Evolutionary conservation across 345 rosid genomes (phyloP).

Genomic region (Populus euphratica): DNA sequence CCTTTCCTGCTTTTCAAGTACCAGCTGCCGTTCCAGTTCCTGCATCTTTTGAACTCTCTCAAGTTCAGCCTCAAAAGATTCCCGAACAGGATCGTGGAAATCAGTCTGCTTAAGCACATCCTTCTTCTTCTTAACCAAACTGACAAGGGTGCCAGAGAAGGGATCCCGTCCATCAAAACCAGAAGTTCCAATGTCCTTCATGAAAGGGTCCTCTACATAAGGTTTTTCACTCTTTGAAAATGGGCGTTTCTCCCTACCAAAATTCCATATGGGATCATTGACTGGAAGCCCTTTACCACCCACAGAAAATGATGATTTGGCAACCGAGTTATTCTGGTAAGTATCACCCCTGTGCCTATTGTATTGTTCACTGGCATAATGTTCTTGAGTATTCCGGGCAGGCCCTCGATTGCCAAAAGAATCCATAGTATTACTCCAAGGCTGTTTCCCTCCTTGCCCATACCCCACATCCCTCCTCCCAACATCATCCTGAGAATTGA

Average conservation of each 20-base stretch:
- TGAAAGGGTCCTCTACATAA: conserved; percentile 60
- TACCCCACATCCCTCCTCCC: conserved; percentile 55
- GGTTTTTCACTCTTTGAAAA: conserved; percentile 64
- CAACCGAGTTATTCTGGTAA: conserved; percentile 32
- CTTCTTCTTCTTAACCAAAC: conserved; percentile 79
- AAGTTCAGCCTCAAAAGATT: conserved; percentile 98
- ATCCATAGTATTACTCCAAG: conserved; percentile 48
- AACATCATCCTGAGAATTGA: conserved; percentile 42
- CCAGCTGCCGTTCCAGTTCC: conserved; percentile 75
- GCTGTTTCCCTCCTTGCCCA: conserved; percentile 60
- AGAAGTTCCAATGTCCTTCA: conserved; percentile 51
- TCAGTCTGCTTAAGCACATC: conserved; percentile 63
- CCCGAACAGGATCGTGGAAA: conserved; percentile 91
- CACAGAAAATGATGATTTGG: conserved; percentile 44
- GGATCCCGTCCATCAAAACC: conserved; percentile 74
- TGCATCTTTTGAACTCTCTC: conserved; percentile 96
- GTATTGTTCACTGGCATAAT: conserved; percentile 48
- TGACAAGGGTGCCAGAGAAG: conserved; percentile 56
- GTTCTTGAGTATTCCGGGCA: conserved; percentile 42
- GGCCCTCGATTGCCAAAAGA: conserved; percentile 45
- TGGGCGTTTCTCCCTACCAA: conserved; percentile 59
- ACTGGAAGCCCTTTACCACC: conserved; percentile 41
- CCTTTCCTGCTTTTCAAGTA: conserved; percentile 81
- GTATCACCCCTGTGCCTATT: conserved; percentile 44
- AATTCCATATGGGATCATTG: conserved; percentile 46